Evolutionary conservation across 345 rosid species (phyloP).

Genomic region (Syzygium aqueum): DNA sequence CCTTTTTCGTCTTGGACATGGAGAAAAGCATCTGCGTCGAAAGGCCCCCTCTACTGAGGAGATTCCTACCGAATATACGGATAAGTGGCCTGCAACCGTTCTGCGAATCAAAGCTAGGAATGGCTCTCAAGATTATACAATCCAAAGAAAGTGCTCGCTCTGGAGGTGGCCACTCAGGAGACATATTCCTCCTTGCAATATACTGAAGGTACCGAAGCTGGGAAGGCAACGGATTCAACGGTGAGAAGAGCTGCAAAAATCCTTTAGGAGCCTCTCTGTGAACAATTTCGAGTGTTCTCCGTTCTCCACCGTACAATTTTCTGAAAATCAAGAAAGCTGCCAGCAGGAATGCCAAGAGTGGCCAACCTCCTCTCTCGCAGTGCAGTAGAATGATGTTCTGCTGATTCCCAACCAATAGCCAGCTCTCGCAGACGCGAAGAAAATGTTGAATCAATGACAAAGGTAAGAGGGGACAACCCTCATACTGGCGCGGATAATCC

Average conservation of each 20-base stretch:
- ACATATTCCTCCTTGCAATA: conserved; percentile 77
- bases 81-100: conserved; percentile 91
- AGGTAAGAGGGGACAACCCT: conserved; percentile 91
- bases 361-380: conserved; percentile 99
- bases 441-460: conserved; percentile 83
- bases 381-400: conserved; percentile 81
- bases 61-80: conserved; percentile 87
- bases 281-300: conserved; percentile 79
- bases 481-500: conserved; percentile 91
- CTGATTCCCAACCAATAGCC: conserved; percentile 70
- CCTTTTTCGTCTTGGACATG: conserved; percentile 65
- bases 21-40: conserved; percentile 89
- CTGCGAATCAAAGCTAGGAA: conserved; percentile 84
- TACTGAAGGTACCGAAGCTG: conserved; percentile 97
- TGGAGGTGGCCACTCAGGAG: conserved; percentile 98
- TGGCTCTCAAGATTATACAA: conserved; percentile 76
- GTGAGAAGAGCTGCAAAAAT: conserved; percentile 79
- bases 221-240: conserved; percentile 91
- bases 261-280: conserved; percentile 98
- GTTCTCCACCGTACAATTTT: conserved; percentile 72
- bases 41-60: conserved; percentile 46
- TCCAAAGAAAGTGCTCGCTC: conserved; percentile 90
- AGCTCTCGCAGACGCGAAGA: conserved; percentile 76
- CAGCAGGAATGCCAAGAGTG: conserved; percentile 74
- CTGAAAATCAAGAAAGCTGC: conserved; percentile 80